phyloP scores from a whole-genome alignment of 441 rosid species.

The Manihot esculenta region DNA sequence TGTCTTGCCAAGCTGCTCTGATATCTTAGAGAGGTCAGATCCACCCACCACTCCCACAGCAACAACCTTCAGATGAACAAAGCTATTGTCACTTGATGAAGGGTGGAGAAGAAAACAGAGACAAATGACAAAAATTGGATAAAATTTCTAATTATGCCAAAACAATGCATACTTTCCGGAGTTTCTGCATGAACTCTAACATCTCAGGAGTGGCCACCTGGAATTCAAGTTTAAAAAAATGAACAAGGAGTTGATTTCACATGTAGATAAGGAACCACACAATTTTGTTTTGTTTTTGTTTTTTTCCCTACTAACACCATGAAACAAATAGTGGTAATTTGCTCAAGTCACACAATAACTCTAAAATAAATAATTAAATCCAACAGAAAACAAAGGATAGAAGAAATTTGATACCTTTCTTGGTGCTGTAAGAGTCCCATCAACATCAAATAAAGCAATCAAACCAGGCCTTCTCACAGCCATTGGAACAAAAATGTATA shows the following conservation, averaged over 20 bases:
- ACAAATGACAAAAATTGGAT: not conserved
- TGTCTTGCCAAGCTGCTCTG: slow-evolving; percentile 89
- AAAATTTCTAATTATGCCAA: not conserved
- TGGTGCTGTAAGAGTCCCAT: slow-evolving; percentile 84
- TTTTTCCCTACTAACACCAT: not conserved
- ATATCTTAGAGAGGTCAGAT: slow-evolving; percentile 84
- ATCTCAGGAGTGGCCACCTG: slow-evolving; percentile 54
- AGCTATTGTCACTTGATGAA: not conserved
- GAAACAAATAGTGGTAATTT: not conserved
- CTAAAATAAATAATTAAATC: not conserved
- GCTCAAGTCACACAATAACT: not conserved
- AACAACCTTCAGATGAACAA: slow-evolving; percentile 52
- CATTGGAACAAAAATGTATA: slow-evolving; percentile 32
- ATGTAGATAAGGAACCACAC: too few species aligned
- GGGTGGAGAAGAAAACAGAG: not conserved
- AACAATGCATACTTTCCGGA: slow-evolving; percentile 57
- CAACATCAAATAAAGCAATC: slow-evolving; percentile 59
- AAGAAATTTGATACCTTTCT: slow-evolving; percentile 53
- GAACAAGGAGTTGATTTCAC: slow-evolving; percentile 12
- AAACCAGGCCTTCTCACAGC: slow-evolving; percentile 56
- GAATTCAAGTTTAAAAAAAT: slow-evolving; percentile 1
- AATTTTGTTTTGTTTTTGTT: too few species aligned
- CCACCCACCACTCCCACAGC: slow-evolving; percentile 96
- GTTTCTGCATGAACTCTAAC: slow-evolving; percentile 67
- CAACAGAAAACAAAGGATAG: slow-evolving; percentile 12